These are phyloP conservation scores for Cladosporium sp. DNA, from an alignment of 2,329 filamentous ascomycete species.

Conservation along the genomic window DNA sequence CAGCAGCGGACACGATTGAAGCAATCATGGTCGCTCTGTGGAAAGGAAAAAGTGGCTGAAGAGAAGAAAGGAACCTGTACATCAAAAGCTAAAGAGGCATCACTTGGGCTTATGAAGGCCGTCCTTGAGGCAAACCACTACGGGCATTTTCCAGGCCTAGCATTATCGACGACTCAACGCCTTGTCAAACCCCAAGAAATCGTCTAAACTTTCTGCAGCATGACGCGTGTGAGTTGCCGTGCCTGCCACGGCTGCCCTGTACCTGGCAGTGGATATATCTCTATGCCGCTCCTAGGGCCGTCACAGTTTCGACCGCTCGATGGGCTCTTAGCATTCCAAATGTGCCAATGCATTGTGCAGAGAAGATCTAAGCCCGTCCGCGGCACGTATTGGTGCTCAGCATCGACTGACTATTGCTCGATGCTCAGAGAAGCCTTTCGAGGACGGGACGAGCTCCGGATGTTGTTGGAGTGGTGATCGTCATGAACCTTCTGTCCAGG, in stretches of 20 bases:
- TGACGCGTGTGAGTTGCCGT: neutral
- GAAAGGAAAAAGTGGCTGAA: neutral
- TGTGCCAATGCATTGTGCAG: neutral
- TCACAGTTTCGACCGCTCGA: neutral
- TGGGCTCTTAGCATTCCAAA: neutral
- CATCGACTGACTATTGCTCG: neutral
- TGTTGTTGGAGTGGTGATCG: neutral
- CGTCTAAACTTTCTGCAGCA: neutral
- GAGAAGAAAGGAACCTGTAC: neutral
- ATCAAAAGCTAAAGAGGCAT: neutral
- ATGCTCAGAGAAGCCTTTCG: neutral
- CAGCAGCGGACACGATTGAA: neutral
- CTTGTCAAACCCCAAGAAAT: neutral
- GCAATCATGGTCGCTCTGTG: constrained; percentile 1
- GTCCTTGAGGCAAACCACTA: neutral
- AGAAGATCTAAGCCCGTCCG: neutral
- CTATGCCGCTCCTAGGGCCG: neutral
- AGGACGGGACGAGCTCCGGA: neutral
- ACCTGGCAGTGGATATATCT: neutral
- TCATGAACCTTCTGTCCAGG: constrained; percentile 1
- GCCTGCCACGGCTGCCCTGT: neutral
- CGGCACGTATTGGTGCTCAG: neutral
- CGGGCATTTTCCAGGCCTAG: neutral
- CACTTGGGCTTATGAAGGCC: neutral
- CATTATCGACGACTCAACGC: neutral